Evolutionary conservation across 1,284 basidiomycete genomes (phyloP), one percentile per base, ranked within the genome.

Genomic region (Puccinia polysora): DNA sequence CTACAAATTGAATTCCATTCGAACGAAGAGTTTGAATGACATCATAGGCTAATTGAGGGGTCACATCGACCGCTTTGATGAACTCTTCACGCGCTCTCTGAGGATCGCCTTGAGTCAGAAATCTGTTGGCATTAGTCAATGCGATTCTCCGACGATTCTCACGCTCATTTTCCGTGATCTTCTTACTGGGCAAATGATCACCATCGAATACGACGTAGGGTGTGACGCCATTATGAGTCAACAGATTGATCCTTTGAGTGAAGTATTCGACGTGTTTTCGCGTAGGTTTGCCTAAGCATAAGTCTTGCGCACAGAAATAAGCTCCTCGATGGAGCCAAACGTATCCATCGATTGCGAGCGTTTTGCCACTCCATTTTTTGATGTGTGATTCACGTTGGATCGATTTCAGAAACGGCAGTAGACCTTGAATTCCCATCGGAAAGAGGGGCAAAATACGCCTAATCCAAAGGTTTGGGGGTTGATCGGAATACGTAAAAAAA

Each of bases 131-230:
- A 49, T 84, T 84, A 1, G 86, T 84, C 1, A 83, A 76, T 68
- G 58, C n/a, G 18, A 32, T 28, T 50, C 18, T 15, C 32, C 32
- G 59, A 34, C 10, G 10, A 23, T 72, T 49, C 52, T 20, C 45
- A 38, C 20, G n/a, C 63, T 38, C 43, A 23, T 63, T 43, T 77
- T 99, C 96, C 0, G 95, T 98, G 0, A 87, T 87, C 78, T 86
- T 86, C 84, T 99, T 99, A 28, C 93, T 93, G 6, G 94, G 94
- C 36, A 99, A 84, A 6, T 89, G 89, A 0, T 93, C 96, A 10
- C 96, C 96, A 78, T 98, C 96, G 78, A 99, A 97, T 7, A 99
- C 96, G 56, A 99, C 82, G 79, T 90, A 94, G 0, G 96, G 95
- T 63, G 84, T 85, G 75, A 98, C 89, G 30, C 87, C 86, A 79